Evolutionary conservation across 139 green algal genomes (phyloP).

Genomic region (Asterochloris sp.): DNA sequence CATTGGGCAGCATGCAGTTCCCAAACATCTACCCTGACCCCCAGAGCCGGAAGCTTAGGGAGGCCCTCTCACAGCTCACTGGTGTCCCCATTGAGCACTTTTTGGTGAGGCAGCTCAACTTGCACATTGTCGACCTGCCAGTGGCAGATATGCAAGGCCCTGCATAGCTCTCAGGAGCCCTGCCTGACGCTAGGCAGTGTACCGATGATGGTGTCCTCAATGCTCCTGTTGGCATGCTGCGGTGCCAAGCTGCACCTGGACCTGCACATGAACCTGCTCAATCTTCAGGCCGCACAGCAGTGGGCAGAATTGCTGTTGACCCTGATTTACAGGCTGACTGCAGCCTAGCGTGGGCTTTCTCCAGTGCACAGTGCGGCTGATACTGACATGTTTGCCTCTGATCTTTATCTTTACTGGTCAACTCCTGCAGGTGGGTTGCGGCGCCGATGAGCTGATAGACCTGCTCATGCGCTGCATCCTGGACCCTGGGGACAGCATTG

Average conservation of each 20-base stretch:
- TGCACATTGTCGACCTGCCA: too few relatives aligned
- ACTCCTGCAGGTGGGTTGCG: constrained; percentile 82
- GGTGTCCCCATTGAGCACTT: constrained; percentile 84
- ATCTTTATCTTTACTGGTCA: not conserved
- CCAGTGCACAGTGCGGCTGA: too few relatives aligned
- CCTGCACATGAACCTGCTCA: not conserved
- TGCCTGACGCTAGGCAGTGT: not conserved
- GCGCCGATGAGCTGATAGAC: constrained; percentile 94
- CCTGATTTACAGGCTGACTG: not conserved
- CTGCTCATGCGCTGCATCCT: constrained; percentile 92
- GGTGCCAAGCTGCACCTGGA: not conserved
- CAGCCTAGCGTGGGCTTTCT: not conserved
- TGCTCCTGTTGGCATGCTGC: not conserved
- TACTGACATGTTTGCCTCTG: too few relatives aligned
- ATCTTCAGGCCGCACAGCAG: not conserved
- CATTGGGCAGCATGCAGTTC: constrained; percentile 85
- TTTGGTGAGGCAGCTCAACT: constrained; percentile 59
- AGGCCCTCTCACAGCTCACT: constrained; percentile 65
- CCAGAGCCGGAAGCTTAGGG: constrained; percentile 77
- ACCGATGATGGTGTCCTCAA: not conserved
- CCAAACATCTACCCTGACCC: constrained; percentile 99
- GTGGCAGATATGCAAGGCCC: too few relatives aligned
- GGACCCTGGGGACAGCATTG: constrained; percentile 89
- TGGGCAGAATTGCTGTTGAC: not conserved
- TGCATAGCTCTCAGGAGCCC: too few relatives aligned